These are phyloP conservation scores for Monosporozyma aquatica DNA, from an alignment of 805 yeast species.

Conservation along the genomic window DNA sequence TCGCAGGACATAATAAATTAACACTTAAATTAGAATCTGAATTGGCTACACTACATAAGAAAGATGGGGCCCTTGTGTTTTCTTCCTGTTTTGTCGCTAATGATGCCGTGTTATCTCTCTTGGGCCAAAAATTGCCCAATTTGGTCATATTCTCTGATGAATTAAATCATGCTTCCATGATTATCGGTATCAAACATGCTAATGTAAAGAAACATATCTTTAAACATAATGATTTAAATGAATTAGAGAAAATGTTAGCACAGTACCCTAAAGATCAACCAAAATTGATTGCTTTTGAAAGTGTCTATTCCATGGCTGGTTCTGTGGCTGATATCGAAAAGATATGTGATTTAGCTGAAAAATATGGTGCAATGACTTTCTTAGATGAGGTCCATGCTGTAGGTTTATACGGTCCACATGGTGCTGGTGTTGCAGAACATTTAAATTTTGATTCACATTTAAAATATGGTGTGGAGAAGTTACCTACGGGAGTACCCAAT, in stretches of 20 bases:
- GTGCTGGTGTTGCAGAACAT: slow-evolving; percentile 99
- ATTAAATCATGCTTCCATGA: slow-evolving; percentile 96
- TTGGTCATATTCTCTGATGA: slow-evolving; percentile 89
- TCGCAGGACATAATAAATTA: slow-evolving; percentile 92
- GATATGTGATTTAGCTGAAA: slow-evolving; percentile 92
- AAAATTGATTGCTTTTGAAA: slow-evolving; percentile 92
- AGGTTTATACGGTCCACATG: slow-evolving; percentile 98
- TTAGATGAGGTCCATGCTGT: slow-evolving; percentile 98
- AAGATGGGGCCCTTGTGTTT: slow-evolving; percentile 90
- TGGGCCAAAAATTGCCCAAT: slow-evolving; percentile 85
- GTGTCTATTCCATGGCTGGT: slow-evolving; percentile 98
- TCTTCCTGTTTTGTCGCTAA: slow-evolving; percentile 95
- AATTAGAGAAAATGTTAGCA: slow-evolving; percentile 70
- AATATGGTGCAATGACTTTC: slow-evolving; percentile 94
- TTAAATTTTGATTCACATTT: slow-evolving; percentile 79
- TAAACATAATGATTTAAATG: slow-evolving; percentile 80
- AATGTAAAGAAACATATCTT: slow-evolving; percentile 80
- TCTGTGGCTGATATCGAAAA: slow-evolving; percentile 88
- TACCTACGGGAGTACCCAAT: slow-evolving; percentile 34
- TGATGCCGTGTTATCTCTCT: slow-evolving; percentile 83
- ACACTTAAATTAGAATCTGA: slow-evolving; percentile 84
- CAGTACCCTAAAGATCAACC: slow-evolving; percentile 82
- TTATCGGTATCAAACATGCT: slow-evolving; percentile 88
- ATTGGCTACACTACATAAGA: slow-evolving; percentile 83
- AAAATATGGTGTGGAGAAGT: slow-evolving; percentile 47